phyloP scores from a whole-genome alignment of 129 eudicot species.

The Tagetes patula region DNA sequence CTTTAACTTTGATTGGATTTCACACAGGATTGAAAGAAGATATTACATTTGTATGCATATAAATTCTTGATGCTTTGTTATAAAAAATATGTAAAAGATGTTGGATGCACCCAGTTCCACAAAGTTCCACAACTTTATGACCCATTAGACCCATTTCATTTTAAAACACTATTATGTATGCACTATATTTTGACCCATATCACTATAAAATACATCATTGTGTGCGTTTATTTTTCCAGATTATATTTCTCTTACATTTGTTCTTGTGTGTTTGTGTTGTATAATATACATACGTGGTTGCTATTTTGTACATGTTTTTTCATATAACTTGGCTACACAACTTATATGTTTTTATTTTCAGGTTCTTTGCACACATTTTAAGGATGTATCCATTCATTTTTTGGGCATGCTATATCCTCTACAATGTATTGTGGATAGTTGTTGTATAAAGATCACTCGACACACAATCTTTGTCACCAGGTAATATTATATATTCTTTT shows the following conservation, averaged over 20 bases:
- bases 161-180: too few species aligned
- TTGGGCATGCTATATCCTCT: constrained; percentile 53
- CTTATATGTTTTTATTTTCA: constrained; percentile 30
- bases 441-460: constrained; percentile 73
- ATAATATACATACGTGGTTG: background rate
- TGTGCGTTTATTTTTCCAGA: background rate
- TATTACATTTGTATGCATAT: too few species aligned
- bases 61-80: too few species aligned
- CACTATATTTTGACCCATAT: too few species aligned
- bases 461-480: constrained; percentile 89
- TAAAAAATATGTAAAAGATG: too few species aligned
- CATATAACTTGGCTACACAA: background rate
- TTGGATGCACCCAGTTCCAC: too few species aligned
- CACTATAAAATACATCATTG: background rate
- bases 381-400: constrained; percentile 51
- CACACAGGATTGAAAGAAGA: too few species aligned
- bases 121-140: too few species aligned
- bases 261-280: background rate
- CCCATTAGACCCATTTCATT: too few species aligned
- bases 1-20: too few species aligned
- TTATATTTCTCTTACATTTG: background rate
- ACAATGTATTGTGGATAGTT: constrained; percentile 57
- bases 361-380: constrained; percentile 51
- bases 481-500: constrained; percentile 31
- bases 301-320: background rate